Evolutionary conservation across 257 asterid species (phyloP).

Genomic region (Salvia splendens): DNA sequence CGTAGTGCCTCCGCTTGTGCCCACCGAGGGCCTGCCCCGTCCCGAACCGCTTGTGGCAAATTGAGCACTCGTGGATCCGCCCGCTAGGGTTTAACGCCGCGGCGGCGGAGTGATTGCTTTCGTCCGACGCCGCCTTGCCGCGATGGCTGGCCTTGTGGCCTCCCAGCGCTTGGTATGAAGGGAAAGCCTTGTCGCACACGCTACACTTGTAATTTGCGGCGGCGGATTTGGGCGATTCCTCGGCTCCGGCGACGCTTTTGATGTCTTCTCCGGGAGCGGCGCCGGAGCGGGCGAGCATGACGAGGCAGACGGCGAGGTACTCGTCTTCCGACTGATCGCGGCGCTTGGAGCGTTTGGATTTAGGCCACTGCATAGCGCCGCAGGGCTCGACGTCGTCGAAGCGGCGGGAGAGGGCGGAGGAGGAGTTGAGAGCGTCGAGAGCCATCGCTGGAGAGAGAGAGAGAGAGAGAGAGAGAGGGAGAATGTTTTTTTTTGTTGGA

Average conservation of each 20-base stretch:
- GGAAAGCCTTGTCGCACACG: constrained; percentile 62
- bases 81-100: constrained; percentile 57
- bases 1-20: constrained; percentile 91
- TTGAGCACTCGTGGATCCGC: constrained; percentile 65
- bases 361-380: constrained; percentile 25
- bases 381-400: constrained; percentile 26
- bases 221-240: too few species aligned
- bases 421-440: constrained; percentile 55
- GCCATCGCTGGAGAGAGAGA: constrained; percentile 45
- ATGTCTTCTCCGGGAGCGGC: not conserved
- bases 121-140: constrained; percentile 33
- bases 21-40: constrained; percentile 97
- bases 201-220: constrained; percentile 46
- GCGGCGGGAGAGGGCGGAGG: constrained; percentile 33
- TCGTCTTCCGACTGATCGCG: constrained; percentile 49
- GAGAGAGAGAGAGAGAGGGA: not conserved
- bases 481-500: not conserved
- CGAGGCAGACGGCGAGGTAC: constrained; percentile 65
- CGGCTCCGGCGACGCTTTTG: not conserved
- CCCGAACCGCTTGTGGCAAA: constrained; percentile 66
- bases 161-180: constrained; percentile 82
- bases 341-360: constrained; percentile 60
- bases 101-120: constrained; percentile 34
- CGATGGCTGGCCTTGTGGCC: constrained; percentile 99
- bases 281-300: constrained; percentile 64